Conservation (phyloP, 2,329 filamentous ascomycete genomes). For the Aspergillus terreus region DNA sequence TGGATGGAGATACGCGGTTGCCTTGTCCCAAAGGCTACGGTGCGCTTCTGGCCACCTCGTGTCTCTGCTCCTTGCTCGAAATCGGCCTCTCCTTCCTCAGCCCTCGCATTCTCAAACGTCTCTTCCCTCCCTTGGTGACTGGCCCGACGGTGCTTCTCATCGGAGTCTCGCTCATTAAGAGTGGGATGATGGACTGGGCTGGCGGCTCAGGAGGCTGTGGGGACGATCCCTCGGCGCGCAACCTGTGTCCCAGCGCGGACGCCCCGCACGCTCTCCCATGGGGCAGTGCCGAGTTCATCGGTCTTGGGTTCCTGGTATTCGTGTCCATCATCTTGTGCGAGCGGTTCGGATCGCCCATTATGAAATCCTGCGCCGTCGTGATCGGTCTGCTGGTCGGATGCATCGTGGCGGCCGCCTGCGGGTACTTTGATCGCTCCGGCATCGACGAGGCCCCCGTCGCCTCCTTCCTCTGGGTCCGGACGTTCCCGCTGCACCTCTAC, state of each 20-base stretch:
- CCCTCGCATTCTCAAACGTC: slow-evolving; percentile 54
- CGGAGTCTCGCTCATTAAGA: slow-evolving; percentile 60
- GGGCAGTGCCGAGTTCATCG: slow-evolving; percentile 63
- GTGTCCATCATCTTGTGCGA: slow-evolving; percentile 65
- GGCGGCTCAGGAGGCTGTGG: slow-evolving; percentile 55
- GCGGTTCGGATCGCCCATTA: slow-evolving; percentile 66
- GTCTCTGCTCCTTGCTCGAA: slow-evolving; percentile 52
- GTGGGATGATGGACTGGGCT: slow-evolving; percentile 66
- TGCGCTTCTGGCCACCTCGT: slow-evolving; percentile 57
- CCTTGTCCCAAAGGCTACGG: slow-evolving; percentile 66
- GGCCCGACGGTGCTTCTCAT: slow-evolving; percentile 66
- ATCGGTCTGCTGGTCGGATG: slow-evolving; percentile 63
- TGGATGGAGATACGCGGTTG: slow-evolving; percentile 53
- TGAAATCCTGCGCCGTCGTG: slow-evolving; percentile 66
- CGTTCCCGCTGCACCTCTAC: slow-evolving; percentile 63
- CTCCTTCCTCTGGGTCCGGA: slow-evolving; percentile 69
- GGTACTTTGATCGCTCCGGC: slow-evolving; percentile 59
- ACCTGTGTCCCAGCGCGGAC: slow-evolving; percentile 55
- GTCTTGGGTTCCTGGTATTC: slow-evolving; percentile 65
- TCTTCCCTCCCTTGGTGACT: slow-evolving; percentile 67
- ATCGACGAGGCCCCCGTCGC: slow-evolving; percentile 60
- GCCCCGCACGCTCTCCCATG: slow-evolving; percentile 61
- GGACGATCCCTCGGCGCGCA: slow-evolving; percentile 44
- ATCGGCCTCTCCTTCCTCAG: slow-evolving; percentile 63
- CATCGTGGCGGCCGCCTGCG: slow-evolving; percentile 62